These are phyloP conservation scores for Citrus medica DNA, from an alignment of 345 rosid genomes.

Conservation along the genomic window DNA sequence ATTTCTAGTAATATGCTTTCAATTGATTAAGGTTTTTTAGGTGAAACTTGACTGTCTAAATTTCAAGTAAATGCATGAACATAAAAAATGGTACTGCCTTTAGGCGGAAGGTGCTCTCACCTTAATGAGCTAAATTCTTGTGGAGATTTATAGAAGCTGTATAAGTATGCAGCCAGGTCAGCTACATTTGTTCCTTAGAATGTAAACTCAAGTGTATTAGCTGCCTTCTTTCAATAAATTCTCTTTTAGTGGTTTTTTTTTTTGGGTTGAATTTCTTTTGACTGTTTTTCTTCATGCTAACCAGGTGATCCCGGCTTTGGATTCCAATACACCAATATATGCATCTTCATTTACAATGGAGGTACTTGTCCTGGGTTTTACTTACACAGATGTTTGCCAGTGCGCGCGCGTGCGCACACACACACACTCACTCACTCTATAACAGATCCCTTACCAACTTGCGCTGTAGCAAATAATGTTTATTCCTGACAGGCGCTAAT, in stretches of 20 bases:
- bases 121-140: not conserved
- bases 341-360: constrained; percentile 99
- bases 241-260: too few relatives aligned
- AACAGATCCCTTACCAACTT: not conserved
- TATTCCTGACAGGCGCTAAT: not conserved
- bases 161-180: not conserved
- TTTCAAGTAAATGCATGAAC: not conserved
- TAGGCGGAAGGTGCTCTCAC: not conserved
- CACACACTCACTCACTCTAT: not conserved
- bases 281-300: constrained; percentile 17
- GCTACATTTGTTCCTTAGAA: not conserved
- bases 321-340: constrained; percentile 73
- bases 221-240: not conserved
- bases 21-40: not conserved
- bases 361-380: constrained; percentile 38
- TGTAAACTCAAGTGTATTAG: not conserved
- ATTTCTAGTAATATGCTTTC: not conserved
- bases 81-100: not conserved
- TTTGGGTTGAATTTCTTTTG: not conserved
- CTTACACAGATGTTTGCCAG: not conserved
- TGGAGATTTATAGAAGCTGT: not conserved
- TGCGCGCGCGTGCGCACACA: not conserved
- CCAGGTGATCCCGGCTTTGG: constrained; percentile 96
- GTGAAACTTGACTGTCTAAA: not conserved
- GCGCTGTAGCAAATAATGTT: not conserved